These are phyloP conservation scores for Salix exigua DNA, from an alignment of 345 rosid species.

Conservation along the genomic window DNA sequence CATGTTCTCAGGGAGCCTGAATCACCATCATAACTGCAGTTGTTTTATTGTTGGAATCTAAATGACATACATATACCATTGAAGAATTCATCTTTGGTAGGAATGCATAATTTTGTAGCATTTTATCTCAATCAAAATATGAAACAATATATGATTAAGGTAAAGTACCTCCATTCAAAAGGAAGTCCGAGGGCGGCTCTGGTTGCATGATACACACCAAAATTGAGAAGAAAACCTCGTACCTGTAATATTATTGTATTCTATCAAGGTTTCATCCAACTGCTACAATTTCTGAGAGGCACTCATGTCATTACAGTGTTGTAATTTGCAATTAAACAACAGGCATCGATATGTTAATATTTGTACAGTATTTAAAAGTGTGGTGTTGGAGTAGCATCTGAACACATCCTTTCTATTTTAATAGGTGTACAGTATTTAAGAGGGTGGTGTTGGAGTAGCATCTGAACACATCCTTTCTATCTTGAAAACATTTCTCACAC, in stretches of 20 bases:
- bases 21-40: not conserved
- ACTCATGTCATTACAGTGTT: not conserved
- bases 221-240: slow-evolving; percentile 91
- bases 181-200: slow-evolving; percentile 92
- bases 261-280: slow-evolving; percentile 5
- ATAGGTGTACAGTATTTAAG: not conserved
- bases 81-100: not conserved
- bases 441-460: not conserved
- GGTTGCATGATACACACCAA: slow-evolving; percentile 88
- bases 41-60: not conserved
- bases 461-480: not conserved
- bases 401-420: not conserved
- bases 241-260: slow-evolving; percentile 46
- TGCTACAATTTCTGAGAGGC: slow-evolving; percentile 4
- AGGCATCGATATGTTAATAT: too few species aligned
- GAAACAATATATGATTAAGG: slow-evolving; percentile 1
- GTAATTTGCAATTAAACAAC: not conserved
- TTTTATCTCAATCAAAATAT: slow-evolving; percentile 3
- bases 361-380: not conserved
- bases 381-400: not conserved
- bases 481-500: not conserved
- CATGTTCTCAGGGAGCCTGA: too few species aligned
- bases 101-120: not conserved
- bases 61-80: not conserved
- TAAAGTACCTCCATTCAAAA: slow-evolving; percentile 79